A percentile compares a stretch with the other conserved stretches of the same genome.
phyloP scores from a whole-genome alignment of 2,329 filamentous ascomycete species.

The Verticillium nonalfalfae region DNA sequence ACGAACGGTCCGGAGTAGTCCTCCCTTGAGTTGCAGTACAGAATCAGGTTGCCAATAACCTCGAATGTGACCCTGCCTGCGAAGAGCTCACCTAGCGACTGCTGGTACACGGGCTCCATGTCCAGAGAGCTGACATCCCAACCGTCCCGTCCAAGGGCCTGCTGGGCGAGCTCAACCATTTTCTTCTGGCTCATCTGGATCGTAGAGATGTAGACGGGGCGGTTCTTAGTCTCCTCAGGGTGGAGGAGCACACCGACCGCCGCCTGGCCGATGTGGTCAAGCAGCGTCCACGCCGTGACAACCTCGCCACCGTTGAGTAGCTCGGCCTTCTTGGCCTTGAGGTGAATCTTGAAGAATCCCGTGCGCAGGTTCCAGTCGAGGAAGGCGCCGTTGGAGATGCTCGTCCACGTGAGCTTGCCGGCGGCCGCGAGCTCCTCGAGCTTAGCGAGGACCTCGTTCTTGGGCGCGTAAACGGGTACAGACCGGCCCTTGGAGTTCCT shows the following conservation, averaged over 20 bases:
- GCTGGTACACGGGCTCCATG: constrained; percentile 10
- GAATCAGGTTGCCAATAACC: constrained; percentile 12
- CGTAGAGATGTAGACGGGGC: constrained; percentile 14
- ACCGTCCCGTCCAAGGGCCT: constrained; percentile 10
- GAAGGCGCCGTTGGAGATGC: constrained; percentile 20
- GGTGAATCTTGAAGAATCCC: constrained; percentile 15
- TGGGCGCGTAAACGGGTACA: constrained; percentile 14
- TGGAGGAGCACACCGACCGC: constrained; percentile 17
- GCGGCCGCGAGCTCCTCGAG: constrained; percentile 17
- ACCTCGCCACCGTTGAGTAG: constrained; percentile 19
- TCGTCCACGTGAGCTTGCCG: constrained; percentile 18
- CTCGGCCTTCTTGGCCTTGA: constrained; percentile 13
- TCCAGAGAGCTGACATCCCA: constrained; percentile 13
- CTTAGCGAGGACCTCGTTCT: constrained; percentile 9
- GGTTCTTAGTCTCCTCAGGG: constrained; percentile 21
- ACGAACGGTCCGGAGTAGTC: constrained; percentile 6
- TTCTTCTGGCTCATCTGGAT: constrained; percentile 15
- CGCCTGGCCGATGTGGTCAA: constrained; percentile 18
- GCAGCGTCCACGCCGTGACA: constrained; percentile 14
- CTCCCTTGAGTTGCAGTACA: constrained; percentile 11
- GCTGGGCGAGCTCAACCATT: constrained; percentile 13
- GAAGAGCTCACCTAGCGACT: constrained; percentile 10
- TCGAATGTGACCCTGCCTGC: constrained; percentile 12
- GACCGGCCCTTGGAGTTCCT: constrained; percentile 7
- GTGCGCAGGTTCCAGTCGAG: constrained; percentile 19